A percentile compares a stretch with the other conserved stretches of the same genome.
phyloP scores from a whole-genome alignment of 2,329 filamentous ascomycete genomes.

The Rhinocladiella similis region DNA sequence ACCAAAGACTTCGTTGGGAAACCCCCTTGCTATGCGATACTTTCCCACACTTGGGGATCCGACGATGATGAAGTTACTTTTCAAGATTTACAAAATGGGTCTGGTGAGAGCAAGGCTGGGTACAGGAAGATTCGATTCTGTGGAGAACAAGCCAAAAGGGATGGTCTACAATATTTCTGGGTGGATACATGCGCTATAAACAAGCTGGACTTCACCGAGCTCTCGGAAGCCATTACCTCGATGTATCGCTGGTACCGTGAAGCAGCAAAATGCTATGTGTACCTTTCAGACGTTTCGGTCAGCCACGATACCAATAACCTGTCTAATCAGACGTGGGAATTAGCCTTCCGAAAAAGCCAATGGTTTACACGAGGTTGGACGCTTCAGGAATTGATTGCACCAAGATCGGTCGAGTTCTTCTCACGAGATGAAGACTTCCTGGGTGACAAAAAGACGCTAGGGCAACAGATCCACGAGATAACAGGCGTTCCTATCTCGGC shows the following conservation, averaged over 20 bases:
- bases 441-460: neutral
- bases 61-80: constrained; percentile 28
- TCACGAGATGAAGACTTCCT: neutral
- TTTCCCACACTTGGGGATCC: constrained; percentile 23
- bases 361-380: constrained; percentile 7
- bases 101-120: no score
- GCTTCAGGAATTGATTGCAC: constrained; percentile 29
- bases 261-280: constrained; percentile 25
- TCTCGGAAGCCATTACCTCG: constrained; percentile 26
- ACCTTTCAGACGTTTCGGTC: constrained; percentile 20
- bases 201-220: no score
- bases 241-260: constrained; percentile 30
- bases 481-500: neutral
- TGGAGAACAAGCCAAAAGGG: no score
- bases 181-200: constrained; percentile 31
- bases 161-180: constrained; percentile 30
- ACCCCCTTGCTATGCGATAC: constrained; percentile 28
- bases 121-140: no score
- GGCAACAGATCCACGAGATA: neutral
- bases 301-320: neutral
- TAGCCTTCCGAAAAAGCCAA: neutral
- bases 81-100: constrained; percentile 20
- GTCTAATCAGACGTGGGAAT: neutral
- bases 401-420: neutral
- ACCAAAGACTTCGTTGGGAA: no score